These are phyloP conservation scores for Kwoniella shandongensis DNA, from an alignment of 768 basidiomycete genomes.

Conservation along the genomic window DNA sequence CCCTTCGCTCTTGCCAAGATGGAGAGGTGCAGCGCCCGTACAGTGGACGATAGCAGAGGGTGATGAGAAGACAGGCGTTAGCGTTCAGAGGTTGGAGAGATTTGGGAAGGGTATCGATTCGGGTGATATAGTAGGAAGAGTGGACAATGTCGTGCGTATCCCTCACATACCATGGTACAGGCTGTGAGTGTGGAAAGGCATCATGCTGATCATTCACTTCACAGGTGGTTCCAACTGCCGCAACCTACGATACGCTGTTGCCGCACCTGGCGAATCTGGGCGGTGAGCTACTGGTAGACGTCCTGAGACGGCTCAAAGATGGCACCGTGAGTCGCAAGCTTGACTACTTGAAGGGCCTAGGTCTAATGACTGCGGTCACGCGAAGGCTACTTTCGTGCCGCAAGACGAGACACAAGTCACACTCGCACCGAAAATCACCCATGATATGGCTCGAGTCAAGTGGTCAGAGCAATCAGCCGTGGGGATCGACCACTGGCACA, in stretches of 20 bases:
- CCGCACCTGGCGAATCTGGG: constrained; percentile 65
- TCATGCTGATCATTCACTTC: neutral
- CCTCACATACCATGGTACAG: neutral
- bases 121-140: constrained; percentile 66
- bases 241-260: constrained; percentile 62
- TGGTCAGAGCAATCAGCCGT: constrained; percentile 64
- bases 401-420: constrained; percentile 58
- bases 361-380: too few relatives aligned
- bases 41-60: constrained; percentile 75
- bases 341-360: too few relatives aligned
- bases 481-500: constrained; percentile 60
- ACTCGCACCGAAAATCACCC: constrained; percentile 64
- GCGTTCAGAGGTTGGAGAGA: constrained; percentile 64
- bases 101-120: constrained; percentile 74
- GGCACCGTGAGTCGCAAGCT: constrained; percentile 58
- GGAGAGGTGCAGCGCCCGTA: constrained; percentile 88
- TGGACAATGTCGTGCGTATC: constrained; percentile 60
- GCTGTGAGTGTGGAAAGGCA: too few relatives aligned
- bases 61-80: constrained; percentile 71
- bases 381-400: constrained; percentile 58
- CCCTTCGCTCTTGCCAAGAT: constrained; percentile 79
- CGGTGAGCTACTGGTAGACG: constrained; percentile 68
- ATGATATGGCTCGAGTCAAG: constrained; percentile 60
- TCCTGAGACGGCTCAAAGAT: constrained; percentile 64
- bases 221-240: constrained; percentile 56